Percentiles rank a stretch among this genome's conserved stretches.
These are phyloP conservation scores for Coccomyxa subellipsoidea DNA, from an alignment of 163 green algal species.

Conservation along the genomic window DNA sequence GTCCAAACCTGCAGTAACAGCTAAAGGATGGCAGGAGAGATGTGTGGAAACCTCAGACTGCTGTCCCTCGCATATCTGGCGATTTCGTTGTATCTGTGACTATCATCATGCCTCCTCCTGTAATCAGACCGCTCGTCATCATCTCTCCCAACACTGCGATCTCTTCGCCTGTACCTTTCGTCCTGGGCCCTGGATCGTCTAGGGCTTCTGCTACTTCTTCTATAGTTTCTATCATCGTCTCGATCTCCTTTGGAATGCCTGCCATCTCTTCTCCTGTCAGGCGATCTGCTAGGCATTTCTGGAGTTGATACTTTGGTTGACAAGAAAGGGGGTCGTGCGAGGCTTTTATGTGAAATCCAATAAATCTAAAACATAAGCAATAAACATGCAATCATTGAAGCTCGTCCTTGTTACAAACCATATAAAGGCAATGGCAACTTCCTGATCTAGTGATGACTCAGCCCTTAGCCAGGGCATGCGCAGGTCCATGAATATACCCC, in stretches of 20 bases:
- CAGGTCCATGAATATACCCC: no score
- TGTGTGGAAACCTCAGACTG: neutral
- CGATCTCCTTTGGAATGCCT: neutral
- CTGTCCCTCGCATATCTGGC: neutral
- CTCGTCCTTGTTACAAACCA: no score
- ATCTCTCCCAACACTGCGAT: neutral
- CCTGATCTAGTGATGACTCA: neutral
- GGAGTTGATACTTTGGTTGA: no score
- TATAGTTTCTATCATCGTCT: neutral
- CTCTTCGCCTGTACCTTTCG: neutral
- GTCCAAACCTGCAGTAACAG: no score
- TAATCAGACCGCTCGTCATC: neutral
- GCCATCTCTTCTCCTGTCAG: neutral
- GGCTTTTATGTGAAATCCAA: no score
- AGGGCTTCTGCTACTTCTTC: neutral
- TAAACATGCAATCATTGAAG: no score
- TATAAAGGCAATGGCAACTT: no score
- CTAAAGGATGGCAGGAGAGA: no score
- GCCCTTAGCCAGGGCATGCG: neutral
- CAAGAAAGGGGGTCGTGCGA: neutral
- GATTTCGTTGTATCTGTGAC: neutral
- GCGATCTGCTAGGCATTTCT: neutral
- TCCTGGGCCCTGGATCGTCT: neutral
- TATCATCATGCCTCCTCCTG: neutral
- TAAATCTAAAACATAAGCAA: no score